phyloP scores from a whole-genome alignment of 1,284 basidiomycete genomes.

The Inonotus hispidus region DNA sequence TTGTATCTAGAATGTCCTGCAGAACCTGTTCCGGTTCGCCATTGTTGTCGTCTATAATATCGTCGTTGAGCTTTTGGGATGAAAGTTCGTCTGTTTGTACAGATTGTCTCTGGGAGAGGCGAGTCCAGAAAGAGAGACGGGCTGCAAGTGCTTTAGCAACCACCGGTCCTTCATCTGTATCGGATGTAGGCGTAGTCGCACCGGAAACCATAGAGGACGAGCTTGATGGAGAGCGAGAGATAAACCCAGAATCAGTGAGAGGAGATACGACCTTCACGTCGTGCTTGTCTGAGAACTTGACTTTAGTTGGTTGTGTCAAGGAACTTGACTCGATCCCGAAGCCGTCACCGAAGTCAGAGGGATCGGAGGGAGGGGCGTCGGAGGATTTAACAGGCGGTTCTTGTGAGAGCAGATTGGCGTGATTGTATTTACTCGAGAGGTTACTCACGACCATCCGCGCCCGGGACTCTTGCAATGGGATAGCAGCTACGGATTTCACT shows the following conservation, averaged over 20 bases:
- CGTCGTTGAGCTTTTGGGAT: slow-evolving; percentile 6
- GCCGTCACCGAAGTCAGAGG: not conserved
- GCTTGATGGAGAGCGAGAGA: slow-evolving; percentile 30
- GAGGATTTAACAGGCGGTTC: not conserved
- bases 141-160: slow-evolving; percentile 57
- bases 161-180: slow-evolving; percentile 40
- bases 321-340: not conserved
- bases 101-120: slow-evolving; percentile 40
- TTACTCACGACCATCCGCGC: slow-evolving; percentile 3
- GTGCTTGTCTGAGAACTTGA: slow-evolving; percentile 12
- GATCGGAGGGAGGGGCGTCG: not conserved
- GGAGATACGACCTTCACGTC: slow-evolving; percentile 27
- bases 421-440: slow-evolving; percentile 5
- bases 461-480: slow-evolving; percentile 11
- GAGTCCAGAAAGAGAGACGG: slow-evolving; percentile 69
- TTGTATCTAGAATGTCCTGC: slow-evolving; percentile 47
- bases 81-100: slow-evolving; percentile 9
- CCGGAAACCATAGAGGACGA: slow-evolving; percentile 44
- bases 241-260: slow-evolving; percentile 23
- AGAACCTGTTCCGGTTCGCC: slow-evolving; percentile 46
- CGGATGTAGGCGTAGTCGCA: slow-evolving; percentile 49
- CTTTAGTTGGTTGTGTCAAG: not conserved
- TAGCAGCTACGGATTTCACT: slow-evolving; percentile 17
- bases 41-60: slow-evolving; percentile 13
- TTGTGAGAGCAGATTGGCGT: not conserved